Conservation (phyloP, 2,329 filamentous ascomycete genomes). For the Trichoderma hamatum region DNA sequence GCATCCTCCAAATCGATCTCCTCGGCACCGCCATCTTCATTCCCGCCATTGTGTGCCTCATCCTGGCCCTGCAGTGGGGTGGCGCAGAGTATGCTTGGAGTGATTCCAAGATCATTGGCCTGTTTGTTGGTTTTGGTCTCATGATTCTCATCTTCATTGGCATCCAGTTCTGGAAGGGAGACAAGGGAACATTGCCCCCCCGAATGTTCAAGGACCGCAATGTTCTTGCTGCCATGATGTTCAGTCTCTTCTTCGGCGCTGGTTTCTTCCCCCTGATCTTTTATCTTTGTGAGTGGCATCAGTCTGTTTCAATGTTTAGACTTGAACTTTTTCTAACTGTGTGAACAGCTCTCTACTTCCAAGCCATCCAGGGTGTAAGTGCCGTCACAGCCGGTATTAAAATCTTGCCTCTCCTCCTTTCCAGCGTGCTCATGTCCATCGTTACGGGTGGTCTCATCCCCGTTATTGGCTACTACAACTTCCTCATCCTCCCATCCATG, state of each 20-base stretch:
- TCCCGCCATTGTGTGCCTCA: slow-evolving; percentile 54
- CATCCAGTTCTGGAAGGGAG: slow-evolving; percentile 48
- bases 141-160: slow-evolving; percentile 52
- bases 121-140: slow-evolving; percentile 53
- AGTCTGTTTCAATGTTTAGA: background rate
- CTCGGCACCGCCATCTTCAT: slow-evolving; percentile 54
- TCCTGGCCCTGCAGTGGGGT: slow-evolving; percentile 62
- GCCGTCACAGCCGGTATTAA: slow-evolving; percentile 59
- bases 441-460: slow-evolving; percentile 48
- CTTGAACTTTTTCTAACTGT: background rate
- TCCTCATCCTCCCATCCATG: slow-evolving; percentile 47
- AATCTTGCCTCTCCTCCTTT: slow-evolving; percentile 56
- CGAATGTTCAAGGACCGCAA: slow-evolving; percentile 50
- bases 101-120: slow-evolving; percentile 51
- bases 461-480: slow-evolving; percentile 47
- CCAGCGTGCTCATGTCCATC: slow-evolving; percentile 54
- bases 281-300: slow-evolving; percentile 50
- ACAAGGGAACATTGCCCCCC: slow-evolving; percentile 51
- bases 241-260: slow-evolving; percentile 53
- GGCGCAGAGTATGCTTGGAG: slow-evolving; percentile 56
- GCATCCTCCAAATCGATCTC: slow-evolving; percentile 53
- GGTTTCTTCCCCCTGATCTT: slow-evolving; percentile 58
- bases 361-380: slow-evolving; percentile 55
- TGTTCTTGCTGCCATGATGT: slow-evolving; percentile 47
- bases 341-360: slow-evolving; percentile 53